Evolutionary conservation across 2,329 filamentous ascomycete species (phyloP), one percentile per base, ranked within the genome.

Genomic region (Drechslerella coelobrocha): DNA sequence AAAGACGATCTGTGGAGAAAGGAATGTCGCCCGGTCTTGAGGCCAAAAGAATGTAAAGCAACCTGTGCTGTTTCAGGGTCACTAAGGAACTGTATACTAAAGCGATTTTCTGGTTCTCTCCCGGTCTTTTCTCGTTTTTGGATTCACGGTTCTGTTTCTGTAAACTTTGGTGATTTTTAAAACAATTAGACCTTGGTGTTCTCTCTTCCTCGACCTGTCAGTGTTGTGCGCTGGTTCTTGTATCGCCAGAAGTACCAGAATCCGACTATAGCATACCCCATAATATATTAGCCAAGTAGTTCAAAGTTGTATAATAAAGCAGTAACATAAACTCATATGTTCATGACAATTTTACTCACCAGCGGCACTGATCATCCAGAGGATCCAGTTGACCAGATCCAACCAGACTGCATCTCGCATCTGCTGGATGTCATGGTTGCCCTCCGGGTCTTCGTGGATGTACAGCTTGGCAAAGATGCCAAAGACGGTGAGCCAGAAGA

Each of bases 361-460:
- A 9, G 51, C 10, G 8, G 61, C 26, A 19, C 61, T 66, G 21
- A 88, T 78, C 53, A 91, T 80, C 92, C 92, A 96, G 54, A 96
- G 82, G 12, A 91, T 77, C 78, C 91, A 84, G 77, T 88, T 90
- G 50, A 84, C 81, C 54, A 96, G 79, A 78, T 93, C 89, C 48
- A 96, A 83, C 89, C 90, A 96, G 14, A 94, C 90, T 3, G 91
- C 90, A 77, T 88, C 87, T 81, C 92, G 91, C 91, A 96, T 96
- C 62, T 90, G 84, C 74, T 82, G 80, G 63, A 93, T 83, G 53
- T 84, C 86, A 41, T 76, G 75, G 77, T 90, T 83, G 12, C 86
- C 87, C 77, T 89, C 82, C 0, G 87, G 78, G 66, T 91, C 78
- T 75, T 87, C 87, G 59, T 85, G 79, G 77, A 96, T 89, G 81